Percentiles rank a stretch among this genome's conserved stretches.
These are phyloP conservation scores for Hypoxylon intermedium DNA, from an alignment of 495 filamentous ascomycete genomes.

Conservation along the genomic window DNA sequence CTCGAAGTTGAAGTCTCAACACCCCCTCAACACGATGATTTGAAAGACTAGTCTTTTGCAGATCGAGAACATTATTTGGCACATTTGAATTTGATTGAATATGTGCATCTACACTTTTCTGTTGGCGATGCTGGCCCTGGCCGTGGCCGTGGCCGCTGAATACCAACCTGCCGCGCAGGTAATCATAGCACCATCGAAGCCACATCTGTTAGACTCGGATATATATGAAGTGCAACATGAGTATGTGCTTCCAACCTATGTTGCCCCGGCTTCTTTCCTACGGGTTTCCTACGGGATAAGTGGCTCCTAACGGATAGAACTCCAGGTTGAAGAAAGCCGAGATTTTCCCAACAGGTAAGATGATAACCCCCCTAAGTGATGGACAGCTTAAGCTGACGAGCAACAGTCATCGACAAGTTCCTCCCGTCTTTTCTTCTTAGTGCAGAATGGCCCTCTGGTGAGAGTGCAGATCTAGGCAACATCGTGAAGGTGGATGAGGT, in stretches of 20 bases:
- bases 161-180: slow-evolving; percentile 3
- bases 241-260: background rate
- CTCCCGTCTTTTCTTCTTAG: slow-evolving; percentile 59
- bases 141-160: slow-evolving; percentile 1
- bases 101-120: slow-evolving; percentile 9
- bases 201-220: slow-evolving; percentile 4
- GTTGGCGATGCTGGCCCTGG: background rate
- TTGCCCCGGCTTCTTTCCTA: too few species aligned
- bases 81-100: background rate
- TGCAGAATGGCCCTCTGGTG: slow-evolving; percentile 56
- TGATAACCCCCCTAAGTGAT: background rate
- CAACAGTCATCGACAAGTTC: slow-evolving; percentile 70
- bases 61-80: background rate
- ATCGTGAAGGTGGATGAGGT: slow-evolving; percentile 60
- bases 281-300: background rate
- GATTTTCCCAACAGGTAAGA: slow-evolving; percentile 65
- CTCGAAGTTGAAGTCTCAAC: background rate
- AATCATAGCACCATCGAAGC: slow-evolving; percentile 2
- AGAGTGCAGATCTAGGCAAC: slow-evolving; percentile 66
- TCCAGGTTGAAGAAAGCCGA: slow-evolving; percentile 63
- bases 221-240: slow-evolving; percentile 26
- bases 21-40: too few species aligned
- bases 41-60: background rate
- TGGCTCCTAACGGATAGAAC: background rate
- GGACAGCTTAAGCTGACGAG: slow-evolving; percentile 1